These are phyloP conservation scores for Xylariaceae sp. DNA, from an alignment of 2,329 filamentous ascomycete genomes.

Conservation along the genomic window DNA sequence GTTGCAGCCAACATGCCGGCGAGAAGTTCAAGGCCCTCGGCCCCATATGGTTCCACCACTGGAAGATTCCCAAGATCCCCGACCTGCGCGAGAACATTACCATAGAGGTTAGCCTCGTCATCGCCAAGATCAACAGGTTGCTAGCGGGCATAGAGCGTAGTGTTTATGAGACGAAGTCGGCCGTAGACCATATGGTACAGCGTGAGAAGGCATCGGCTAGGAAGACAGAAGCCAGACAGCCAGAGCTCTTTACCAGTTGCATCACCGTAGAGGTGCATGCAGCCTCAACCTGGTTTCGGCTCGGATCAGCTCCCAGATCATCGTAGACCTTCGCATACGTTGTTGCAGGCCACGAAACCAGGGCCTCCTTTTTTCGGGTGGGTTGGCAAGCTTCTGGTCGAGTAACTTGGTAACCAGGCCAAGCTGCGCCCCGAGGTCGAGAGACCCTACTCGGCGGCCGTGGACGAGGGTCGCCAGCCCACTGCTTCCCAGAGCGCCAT, in stretches of 20 bases:
- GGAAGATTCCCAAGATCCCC: too few relatives aligned
- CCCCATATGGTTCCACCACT: too few relatives aligned
- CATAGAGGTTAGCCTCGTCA: conserved; percentile 13
- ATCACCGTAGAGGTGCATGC: conserved; percentile 25
- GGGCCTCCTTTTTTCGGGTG: conserved; percentile 10
- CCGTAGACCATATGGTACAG: conserved; percentile 26
- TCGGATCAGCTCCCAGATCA: background rate
- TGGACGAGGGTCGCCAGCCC: conserved; percentile 7
- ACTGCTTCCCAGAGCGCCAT: conserved; percentile 9
- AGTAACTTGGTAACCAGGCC: conserved; percentile 8
- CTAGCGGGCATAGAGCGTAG: conserved; percentile 11
- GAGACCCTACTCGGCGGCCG: conserved; percentile 7
- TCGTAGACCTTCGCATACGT: conserved; percentile 19
- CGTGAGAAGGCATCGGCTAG: conserved; percentile 24
- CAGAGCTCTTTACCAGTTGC: conserved; percentile 20
- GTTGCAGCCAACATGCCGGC: too few relatives aligned
- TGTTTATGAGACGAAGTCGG: conserved; percentile 10
- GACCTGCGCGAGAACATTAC: conserved; percentile 8
- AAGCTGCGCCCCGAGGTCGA: conserved; percentile 9
- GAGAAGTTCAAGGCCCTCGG: too few relatives aligned
- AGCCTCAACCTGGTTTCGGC: background rate
- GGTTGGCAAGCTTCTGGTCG: conserved; percentile 12
- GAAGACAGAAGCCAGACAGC: conserved; percentile 22
- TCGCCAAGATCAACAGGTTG: conserved; percentile 14
- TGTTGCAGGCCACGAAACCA: conserved; percentile 22